Base-by-base conservation (phyloP, 495 filamentous ascomycete genomes). In the Neurospora sp. region DNA sequence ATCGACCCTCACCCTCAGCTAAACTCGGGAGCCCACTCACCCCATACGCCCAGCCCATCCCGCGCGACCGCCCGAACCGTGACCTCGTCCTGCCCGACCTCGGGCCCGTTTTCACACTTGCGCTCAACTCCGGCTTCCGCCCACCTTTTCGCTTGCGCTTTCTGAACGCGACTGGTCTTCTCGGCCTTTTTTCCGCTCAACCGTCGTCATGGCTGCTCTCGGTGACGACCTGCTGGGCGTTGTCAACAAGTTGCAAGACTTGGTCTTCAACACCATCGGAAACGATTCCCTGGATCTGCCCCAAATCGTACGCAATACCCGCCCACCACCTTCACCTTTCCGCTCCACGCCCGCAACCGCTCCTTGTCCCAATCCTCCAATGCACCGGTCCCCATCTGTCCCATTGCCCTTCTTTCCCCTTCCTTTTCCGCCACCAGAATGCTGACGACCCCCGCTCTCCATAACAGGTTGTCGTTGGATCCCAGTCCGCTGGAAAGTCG, bases 221-320 rank as follows among this genome's bases (percentile, higher is more conserved):
- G 96, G 96, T 78, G 96, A 99, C 79, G 94, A 98, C 81, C 85
- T 99, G 80, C 88, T 99, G 79, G 88, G 88, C 72, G 95, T 92
- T 70, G 96, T 98, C 81, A 98, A 99, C 85, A 95, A 95, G 85
- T 88, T 99, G 75, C 96, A 99, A 80, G 96, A 99, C 83, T 84
- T 99, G 79, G 96, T 99, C 73, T 98, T 99, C 85, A 98, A 99
- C 85, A 99, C 96, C 71, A 99, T 99, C 80, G 96, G 96, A 80
- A 97, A 96, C 84, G 96, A 99, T 81, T 98, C 95, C 42, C 89
- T 99, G 72, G 96, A 99, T 84, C 84, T 99, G 49, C 96, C 96
- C 71, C 96, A 99, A 83, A 99, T 99, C 85, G 96, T 98, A 90
- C 82, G 91, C 70, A 20, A 84, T 76, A 75, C 71, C 75, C 79